Base-by-base conservation (phyloP, 176 grass and related monocot species). In the Zoysia japonica region DNA sequence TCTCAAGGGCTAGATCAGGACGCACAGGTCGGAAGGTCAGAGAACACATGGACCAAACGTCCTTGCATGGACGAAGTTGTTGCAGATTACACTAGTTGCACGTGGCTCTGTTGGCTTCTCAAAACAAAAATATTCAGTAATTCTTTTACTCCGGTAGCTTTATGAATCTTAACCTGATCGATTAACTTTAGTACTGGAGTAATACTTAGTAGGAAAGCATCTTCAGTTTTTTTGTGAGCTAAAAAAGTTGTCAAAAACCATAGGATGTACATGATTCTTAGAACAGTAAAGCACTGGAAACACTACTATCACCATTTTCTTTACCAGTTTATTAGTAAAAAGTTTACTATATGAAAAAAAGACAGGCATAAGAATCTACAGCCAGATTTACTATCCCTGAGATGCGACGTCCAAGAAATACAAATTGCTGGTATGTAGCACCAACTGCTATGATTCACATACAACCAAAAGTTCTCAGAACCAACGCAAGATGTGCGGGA, bases 71-170 rank as follows among this genome's bases (percentile, higher is more conserved):
- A 81, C 43, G 57, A 86, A 61, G 62, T 68, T 61, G 80, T 62
- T 80, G 70, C 62, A 80, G 38, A 80, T 69, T 62, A 70, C 35
- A 86, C 70, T 81, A 61, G 84, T 61, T 69, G 61, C 77, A 81
- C 45, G n/a, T 86, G 63, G 35, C 9, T 67, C 41, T 80, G 70
- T 69, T 47, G 35, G 7, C 2, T 59, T 69, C 20, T 11, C 43
- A 3, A 50, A 41, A 62, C 16, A 67, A 67, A 59, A 36, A 15
- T 40, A 80, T n/a, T 40, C 53, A 36, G 63, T 68, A 50, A 6
- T 9, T 47, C 43, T n/a, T 57, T 67, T 67, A 70, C 41, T 57
- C 35, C 60, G 41, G 67, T 74, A 57, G n/a, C 71, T 71, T 67
- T 53, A 45, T 46, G 7, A 71, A 71, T 87, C 39, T 82, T 54